A percentile compares a stretch with the other conserved stretches of the same genome.
Conservation (phyloP, 257 asterid species). For the Fraxinus excelsior region DNA sequence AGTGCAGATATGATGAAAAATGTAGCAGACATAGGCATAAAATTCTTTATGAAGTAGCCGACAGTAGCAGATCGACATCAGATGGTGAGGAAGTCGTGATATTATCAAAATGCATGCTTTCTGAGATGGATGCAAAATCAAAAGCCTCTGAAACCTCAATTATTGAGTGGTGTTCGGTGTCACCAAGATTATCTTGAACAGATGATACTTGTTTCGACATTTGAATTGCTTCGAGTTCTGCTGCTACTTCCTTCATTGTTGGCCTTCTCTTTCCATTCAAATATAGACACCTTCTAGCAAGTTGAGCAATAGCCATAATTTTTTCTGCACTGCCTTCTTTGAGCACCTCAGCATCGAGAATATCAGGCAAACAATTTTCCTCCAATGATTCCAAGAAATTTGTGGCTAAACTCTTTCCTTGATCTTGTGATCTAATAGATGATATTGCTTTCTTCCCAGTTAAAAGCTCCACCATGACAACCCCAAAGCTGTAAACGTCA, state of each 20-base stretch:
- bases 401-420: slow-evolving; percentile 23
- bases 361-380: background rate
- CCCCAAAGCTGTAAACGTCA: slow-evolving; percentile 21
- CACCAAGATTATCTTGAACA: background rate
- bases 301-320: slow-evolving; percentile 14
- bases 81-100: background rate
- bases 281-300: slow-evolving; percentile 15
- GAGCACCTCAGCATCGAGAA: slow-evolving; percentile 19
- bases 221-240: slow-evolving; percentile 11
- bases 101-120: background rate
- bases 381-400: slow-evolving; percentile 18
- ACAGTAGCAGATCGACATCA: background rate
- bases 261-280: slow-evolving; percentile 20
- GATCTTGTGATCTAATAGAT: background rate
- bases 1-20: too few species aligned
- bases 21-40: background rate
- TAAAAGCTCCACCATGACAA: slow-evolving; percentile 20
- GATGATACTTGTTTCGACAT: background rate
- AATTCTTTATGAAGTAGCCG: background rate
- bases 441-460: slow-evolving; percentile 18
- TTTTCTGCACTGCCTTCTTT: background rate
- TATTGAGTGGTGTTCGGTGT: background rate
- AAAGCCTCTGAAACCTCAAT: background rate
- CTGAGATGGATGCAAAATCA: background rate
- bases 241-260: slow-evolving; percentile 20